Evolutionary conservation across 805 yeast species (phyloP).

Genomic region (Candida ficus): DNA sequence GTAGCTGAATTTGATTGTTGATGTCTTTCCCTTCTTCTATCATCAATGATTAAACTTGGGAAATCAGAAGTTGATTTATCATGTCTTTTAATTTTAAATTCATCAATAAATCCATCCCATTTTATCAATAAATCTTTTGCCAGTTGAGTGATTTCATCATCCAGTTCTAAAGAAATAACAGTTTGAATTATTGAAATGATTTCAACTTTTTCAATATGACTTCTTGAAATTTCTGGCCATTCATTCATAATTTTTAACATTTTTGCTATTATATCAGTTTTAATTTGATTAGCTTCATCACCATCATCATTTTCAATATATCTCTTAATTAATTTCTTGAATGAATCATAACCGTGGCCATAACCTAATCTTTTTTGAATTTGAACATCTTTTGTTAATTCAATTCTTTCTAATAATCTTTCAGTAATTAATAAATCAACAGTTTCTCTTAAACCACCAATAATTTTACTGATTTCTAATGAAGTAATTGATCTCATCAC

Average conservation of each 20-base stretch:
- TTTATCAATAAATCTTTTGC: constrained; percentile 46
- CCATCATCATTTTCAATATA: constrained; percentile 4
- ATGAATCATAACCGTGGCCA: constrained; percentile 82
- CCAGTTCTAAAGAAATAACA: constrained; percentile 27
- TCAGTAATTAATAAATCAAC: constrained; percentile 61
- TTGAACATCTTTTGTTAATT: constrained; percentile 43
- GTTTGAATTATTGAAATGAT: constrained; percentile 59
- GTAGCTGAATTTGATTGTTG: background rate
- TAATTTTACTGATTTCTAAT: constrained; percentile 65
- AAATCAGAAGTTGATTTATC: too few species aligned
- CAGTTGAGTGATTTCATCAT: constrained; percentile 28
- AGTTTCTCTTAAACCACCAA: constrained; percentile 75
- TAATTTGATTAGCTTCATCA: background rate
- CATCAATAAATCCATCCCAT: too few species aligned
- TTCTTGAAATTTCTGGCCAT: constrained; percentile 75
- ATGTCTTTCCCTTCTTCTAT: constrained; percentile 19
- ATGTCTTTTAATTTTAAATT: too few species aligned
- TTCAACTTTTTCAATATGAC: constrained; percentile 68
- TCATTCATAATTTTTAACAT: constrained; percentile 51
- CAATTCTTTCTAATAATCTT: constrained; percentile 65
- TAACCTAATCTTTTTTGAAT: constrained; percentile 59
- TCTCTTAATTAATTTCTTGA: constrained; percentile 52
- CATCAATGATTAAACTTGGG: too few species aligned
- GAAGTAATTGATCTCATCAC: constrained; percentile 44
- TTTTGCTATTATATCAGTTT: constrained; percentile 32